Percentiles rank a stretch among this genome's conserved stretches.
These are phyloP conservation scores for Passalora sequoiae DNA, from an alignment of 2,329 filamentous ascomycete genomes.

Conservation along the genomic window DNA sequence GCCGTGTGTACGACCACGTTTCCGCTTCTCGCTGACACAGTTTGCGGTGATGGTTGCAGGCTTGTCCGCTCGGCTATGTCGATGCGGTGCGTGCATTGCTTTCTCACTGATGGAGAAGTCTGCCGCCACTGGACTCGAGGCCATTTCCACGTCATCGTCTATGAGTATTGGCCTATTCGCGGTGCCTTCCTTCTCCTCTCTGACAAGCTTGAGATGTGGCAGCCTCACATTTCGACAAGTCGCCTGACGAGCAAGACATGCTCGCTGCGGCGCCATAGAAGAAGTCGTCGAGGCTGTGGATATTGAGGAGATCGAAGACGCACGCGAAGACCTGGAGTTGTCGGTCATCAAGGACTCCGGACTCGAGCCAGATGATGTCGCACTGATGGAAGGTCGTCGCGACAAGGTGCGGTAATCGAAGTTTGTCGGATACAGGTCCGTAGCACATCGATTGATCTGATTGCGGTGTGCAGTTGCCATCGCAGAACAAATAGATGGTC, in stretches of 20 bases:
- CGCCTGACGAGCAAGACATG: constrained; percentile 49
- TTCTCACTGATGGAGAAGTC: constrained; percentile 33
- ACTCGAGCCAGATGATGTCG: constrained; percentile 49
- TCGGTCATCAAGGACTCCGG: constrained; percentile 63
- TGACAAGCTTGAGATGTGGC: constrained; percentile 27
- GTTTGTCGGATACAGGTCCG: constrained; percentile 43
- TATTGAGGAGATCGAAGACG: constrained; percentile 52
- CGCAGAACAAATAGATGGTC: constrained; percentile 54
- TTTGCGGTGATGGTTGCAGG: constrained; percentile 14
- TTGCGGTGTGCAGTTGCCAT: constrained; percentile 55
- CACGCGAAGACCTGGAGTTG: constrained; percentile 50
- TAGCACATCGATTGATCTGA: constrained; percentile 51
- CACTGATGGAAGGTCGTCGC: constrained; percentile 46
- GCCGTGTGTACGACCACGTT: constrained; percentile 30
- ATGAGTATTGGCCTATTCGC: constrained; percentile 28
- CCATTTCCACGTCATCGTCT: constrained; percentile 29
- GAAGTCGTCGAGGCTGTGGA: constrained; percentile 40
- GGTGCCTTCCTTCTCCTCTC: constrained; percentile 25
- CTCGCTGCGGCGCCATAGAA: constrained; percentile 47
- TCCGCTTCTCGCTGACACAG: constrained; percentile 24
- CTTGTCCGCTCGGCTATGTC: constrained; percentile 29
- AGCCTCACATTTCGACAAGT: constrained; percentile 48
- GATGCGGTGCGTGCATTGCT: constrained; percentile 29
- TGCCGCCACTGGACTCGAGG: constrained; percentile 27
- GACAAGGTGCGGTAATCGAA: constrained; percentile 43